phyloP scores from a whole-genome alignment of 768 basidiomycete species.

The Calocybe indica region DNA sequence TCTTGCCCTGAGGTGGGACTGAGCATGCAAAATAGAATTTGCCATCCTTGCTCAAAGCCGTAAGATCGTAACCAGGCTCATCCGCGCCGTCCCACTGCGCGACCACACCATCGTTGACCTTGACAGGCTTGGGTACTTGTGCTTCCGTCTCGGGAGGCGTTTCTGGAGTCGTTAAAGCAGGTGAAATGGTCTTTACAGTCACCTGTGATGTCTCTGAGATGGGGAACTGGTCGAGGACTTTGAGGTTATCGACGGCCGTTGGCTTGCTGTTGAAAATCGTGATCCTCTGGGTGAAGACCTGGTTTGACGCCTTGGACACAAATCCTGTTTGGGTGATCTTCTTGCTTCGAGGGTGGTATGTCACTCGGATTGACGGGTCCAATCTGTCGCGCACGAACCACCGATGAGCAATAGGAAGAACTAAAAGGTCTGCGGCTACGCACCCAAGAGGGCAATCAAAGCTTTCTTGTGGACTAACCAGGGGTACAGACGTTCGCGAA shows the following conservation, averaged over 20 bases:
- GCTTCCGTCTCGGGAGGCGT: not conserved
- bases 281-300: slow-evolving; percentile 8
- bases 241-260: slow-evolving; percentile 5
- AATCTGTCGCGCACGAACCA: slow-evolving; percentile 3
- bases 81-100: slow-evolving; percentile 27
- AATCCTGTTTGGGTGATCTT: slow-evolving; percentile 15
- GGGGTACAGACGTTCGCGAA: slow-evolving; percentile 14
- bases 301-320: slow-evolving; percentile 1
- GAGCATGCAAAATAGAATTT: slow-evolving; percentile 26
- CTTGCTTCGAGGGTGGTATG: slow-evolving; percentile 15
- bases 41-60: slow-evolving; percentile 24
- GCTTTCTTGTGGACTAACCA: slow-evolving; percentile 20
- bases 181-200: slow-evolving; percentile 1
- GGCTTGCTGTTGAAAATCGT: slow-evolving; percentile 11
- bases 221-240: slow-evolving; percentile 10
- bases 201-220: slow-evolving; percentile 4
- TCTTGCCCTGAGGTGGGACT: slow-evolving; percentile 21
- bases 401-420: not conserved
- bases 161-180: not conserved
- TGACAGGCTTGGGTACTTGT: slow-evolving; percentile 7
- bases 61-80: slow-evolving; percentile 10
- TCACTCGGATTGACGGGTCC: slow-evolving; percentile 16
- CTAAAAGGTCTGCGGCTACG: not conserved
- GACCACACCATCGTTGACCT: slow-evolving; percentile 16
- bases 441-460: slow-evolving; percentile 25